Base-by-base conservation (phyloP, 2,329 filamentous ascomycete genomes). In the Cordyceps militaris region DNA sequence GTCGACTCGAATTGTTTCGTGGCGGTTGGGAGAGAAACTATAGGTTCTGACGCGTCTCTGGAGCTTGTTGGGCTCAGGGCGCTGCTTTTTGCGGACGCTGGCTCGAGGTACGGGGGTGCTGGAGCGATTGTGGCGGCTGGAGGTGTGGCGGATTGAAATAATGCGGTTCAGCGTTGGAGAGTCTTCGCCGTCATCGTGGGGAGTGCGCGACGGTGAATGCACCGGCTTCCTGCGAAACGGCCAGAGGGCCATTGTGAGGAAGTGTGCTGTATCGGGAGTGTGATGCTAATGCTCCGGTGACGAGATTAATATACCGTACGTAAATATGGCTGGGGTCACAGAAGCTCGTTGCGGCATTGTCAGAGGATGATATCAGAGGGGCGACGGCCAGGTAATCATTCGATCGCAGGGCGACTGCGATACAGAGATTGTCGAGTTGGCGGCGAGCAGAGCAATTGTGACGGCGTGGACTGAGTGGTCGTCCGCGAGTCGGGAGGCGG, bases 21-120 rank as follows among this genome's bases (percentile, higher is more conserved):
- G 70, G 38, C 79, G 79, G 44, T 81, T 81, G 6, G 82, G 80
- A 1, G 83, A 85, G 71, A 85, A 87, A 67, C 83, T 86, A 66
- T 83, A 84, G 1, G 76, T 75, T 32, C 82, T 78, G 47, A 66
- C 67, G 30, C 75, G 73, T 51, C 76, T 77, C 52, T 78, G 68
- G 24, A 79, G 70, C 63, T 79, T 81, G 59, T 74, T 71, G n/a
- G 74, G 69, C 38, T 77, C 76, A 50, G 72, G 73, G 61, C 71
- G 76, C 61, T 75, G 73, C 67, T 75, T 74, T 64, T 75, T 76
- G 50, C 69, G 65, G 14, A 69, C 67, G 10, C 60, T 64, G 23
- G 63, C 58, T 55, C 66, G 66, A 19, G 63, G 51, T 34, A 60
- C 48, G 11, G 60, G 59, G 38, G 66, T 68, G 30, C 74, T 71